phyloP scores from a whole-genome alignment of 2,329 filamentous ascomycete genomes.

The Xenosphaeropsis pyriputrescens region DNA sequence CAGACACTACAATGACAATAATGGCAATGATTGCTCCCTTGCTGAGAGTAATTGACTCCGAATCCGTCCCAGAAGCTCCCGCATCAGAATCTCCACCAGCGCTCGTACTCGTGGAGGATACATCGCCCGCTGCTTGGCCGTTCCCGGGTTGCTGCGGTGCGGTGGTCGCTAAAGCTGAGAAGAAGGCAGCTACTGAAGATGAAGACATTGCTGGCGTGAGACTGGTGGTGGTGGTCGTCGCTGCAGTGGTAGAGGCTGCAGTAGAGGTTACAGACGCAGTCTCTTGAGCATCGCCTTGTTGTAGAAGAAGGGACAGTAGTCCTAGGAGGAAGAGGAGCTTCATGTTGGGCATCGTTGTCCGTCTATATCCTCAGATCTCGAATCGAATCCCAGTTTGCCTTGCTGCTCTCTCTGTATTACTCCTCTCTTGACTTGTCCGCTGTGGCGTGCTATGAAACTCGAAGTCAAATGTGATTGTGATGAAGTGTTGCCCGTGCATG shows the following conservation, averaged over 20 bases:
- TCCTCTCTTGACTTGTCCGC: too few species aligned
- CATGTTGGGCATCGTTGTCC: conserved; percentile 8
- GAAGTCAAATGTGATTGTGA: too few species aligned
- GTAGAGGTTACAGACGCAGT: too few species aligned
- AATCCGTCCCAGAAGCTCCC: conserved; percentile 50
- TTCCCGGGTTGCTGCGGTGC: conserved; percentile 13
- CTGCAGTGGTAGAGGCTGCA: conserved; percentile 5
- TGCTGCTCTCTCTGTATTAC: too few species aligned
- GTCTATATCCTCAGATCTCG: too few species aligned
- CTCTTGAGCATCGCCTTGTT: conserved; percentile 11
- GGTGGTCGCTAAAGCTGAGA: conserved; percentile 14
- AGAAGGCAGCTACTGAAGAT: conserved; percentile 15
- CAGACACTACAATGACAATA: conserved; percentile 52
- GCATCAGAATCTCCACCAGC: conserved; percentile 32
- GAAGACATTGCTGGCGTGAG: conserved; percentile 17
- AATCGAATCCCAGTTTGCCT: too few species aligned
- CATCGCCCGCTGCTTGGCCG: conserved; percentile 15
- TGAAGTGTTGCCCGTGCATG: too few species aligned
- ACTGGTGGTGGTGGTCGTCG: conserved; percentile 4
- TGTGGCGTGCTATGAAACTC: too few species aligned
- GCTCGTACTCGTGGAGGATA: conserved; percentile 19
- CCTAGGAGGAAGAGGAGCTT: conserved; percentile 9
- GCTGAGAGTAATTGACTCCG: conserved; percentile 47
- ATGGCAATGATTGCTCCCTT: conserved; percentile 60
- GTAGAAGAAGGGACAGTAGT: conserved; percentile 10